These are phyloP conservation scores for Populus simonii DNA, from an alignment of 345 rosid species.

Conservation along the genomic window DNA sequence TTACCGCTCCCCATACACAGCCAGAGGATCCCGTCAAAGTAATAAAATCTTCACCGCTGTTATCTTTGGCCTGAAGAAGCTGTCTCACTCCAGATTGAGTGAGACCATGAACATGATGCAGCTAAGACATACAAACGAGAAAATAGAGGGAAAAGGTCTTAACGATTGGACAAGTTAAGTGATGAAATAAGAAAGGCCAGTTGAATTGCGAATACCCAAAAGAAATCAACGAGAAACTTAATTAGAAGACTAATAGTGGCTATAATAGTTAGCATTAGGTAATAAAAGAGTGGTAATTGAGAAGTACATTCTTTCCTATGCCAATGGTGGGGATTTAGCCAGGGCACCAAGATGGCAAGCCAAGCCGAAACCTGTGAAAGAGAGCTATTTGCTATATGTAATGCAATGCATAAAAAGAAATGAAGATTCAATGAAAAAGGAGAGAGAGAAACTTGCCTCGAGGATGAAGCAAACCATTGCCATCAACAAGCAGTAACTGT, in stretches of 20 bases:
- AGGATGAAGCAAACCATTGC: slow-evolving; percentile 92
- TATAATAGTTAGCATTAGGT: background rate
- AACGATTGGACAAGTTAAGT: background rate
- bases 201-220: background rate
- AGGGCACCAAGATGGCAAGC: slow-evolving; percentile 86
- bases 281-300: background rate
- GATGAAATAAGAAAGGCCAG: background rate
- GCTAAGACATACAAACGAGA: slow-evolving; percentile 34
- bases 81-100: slow-evolving; percentile 53
- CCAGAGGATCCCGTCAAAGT: slow-evolving; percentile 74
- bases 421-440: background rate
- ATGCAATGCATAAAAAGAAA: background rate
- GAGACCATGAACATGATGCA: slow-evolving; percentile 86
- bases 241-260: too few species aligned
- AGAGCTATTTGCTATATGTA: background rate
- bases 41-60: slow-evolving; percentile 34
- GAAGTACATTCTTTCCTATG: slow-evolving; percentile 42
- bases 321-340: slow-evolving; percentile 79
- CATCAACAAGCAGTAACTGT: slow-evolving; percentile 87
- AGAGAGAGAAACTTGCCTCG: slow-evolving; percentile 50
- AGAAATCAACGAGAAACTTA: too few species aligned
- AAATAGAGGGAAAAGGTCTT: background rate
- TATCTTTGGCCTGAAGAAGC: slow-evolving; percentile 52
- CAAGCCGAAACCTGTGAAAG: slow-evolving; percentile 71
- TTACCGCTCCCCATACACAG: slow-evolving; percentile 69